Percentiles rank a stretch among this genome's conserved stretches.
phyloP scores from a whole-genome alignment of 352 stramenopile genomes.

The Phytophthora brassicae region DNA sequence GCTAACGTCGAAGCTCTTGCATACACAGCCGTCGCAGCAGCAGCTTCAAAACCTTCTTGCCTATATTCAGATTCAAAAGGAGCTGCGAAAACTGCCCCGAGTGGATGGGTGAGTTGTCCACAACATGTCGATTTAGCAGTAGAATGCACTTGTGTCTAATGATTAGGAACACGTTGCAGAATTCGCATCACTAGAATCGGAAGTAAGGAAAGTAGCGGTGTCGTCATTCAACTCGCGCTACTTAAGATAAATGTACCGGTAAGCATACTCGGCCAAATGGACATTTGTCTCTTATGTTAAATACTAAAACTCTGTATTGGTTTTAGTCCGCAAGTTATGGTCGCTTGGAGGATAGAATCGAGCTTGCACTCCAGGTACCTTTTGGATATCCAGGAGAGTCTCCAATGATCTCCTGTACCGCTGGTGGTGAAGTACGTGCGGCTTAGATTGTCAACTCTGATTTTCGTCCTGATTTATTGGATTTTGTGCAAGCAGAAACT shows the following conservation, averaged over 20 bases:
- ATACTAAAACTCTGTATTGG: too few relatives aligned
- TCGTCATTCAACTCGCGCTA: slow-evolving; percentile 39
- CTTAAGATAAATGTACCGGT: slow-evolving; percentile 52
- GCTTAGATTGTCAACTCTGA: not conserved
- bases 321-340: slow-evolving; percentile 35
- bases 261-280: not conserved
- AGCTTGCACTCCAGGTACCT: slow-evolving; percentile 48
- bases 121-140: too few relatives aligned
- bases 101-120: slow-evolving; percentile 58
- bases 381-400: slow-evolving; percentile 40
- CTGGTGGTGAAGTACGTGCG: slow-evolving; percentile 43
- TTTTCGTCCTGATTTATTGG: not conserved
- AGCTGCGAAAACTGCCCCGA: slow-evolving; percentile 47
- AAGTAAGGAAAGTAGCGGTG: slow-evolving; percentile 17
- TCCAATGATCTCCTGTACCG: slow-evolving; percentile 50
- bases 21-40: slow-evolving; percentile 47
- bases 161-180: slow-evolving; percentile 9
- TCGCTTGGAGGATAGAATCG: slow-evolving; percentile 40
- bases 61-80: slow-evolving; percentile 48
- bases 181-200: slow-evolving; percentile 37
- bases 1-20: not conserved
- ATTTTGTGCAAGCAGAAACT: slow-evolving; percentile 38
- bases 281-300: too few relatives aligned
- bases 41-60: slow-evolving; percentile 67
- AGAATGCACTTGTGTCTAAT: too few relatives aligned